Conservation (phyloP, 106 monocot species). For the Dendrobium huoshanense region DNA sequence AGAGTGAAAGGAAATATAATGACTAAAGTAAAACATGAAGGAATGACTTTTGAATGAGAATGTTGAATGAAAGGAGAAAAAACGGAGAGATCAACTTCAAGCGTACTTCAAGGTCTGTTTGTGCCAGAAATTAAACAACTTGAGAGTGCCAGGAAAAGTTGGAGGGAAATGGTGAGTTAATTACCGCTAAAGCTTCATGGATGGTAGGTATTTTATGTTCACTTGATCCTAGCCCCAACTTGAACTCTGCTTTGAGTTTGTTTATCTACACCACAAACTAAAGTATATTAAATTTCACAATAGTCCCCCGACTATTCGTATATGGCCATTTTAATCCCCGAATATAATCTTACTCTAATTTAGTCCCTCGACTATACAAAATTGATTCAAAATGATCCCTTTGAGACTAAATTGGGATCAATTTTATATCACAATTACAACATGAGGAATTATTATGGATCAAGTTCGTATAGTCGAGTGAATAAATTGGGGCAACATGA, state of each 20-base stretch:
- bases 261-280: conserved; percentile 56
- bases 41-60: neutral
- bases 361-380: too few relatives aligned
- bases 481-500: too few relatives aligned
- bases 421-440: too few relatives aligned
- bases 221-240: conserved; percentile 10
- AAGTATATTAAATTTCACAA: conserved; percentile 12
- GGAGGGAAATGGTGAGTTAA: neutral
- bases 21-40: neutral
- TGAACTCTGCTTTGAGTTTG: conserved; percentile 28
- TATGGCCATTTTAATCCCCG: too few relatives aligned
- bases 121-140: neutral
- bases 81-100: neutral
- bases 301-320: too few relatives aligned
- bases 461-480: too few relatives aligned
- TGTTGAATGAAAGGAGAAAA: neutral
- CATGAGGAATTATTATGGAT: too few relatives aligned
- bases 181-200: conserved; percentile 56
- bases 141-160: neutral
- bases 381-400: too few relatives aligned
- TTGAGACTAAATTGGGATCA: too few relatives aligned
- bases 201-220: conserved; percentile 36
- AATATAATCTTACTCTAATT: too few relatives aligned
- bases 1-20: neutral
- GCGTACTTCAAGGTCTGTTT: neutral